Percentiles rank a stretch among this genome's conserved stretches.
phyloP scores from a whole-genome alignment of 225 moss, liverwort and hornwort genomes.

The Pleurozium schreberi region DNA sequence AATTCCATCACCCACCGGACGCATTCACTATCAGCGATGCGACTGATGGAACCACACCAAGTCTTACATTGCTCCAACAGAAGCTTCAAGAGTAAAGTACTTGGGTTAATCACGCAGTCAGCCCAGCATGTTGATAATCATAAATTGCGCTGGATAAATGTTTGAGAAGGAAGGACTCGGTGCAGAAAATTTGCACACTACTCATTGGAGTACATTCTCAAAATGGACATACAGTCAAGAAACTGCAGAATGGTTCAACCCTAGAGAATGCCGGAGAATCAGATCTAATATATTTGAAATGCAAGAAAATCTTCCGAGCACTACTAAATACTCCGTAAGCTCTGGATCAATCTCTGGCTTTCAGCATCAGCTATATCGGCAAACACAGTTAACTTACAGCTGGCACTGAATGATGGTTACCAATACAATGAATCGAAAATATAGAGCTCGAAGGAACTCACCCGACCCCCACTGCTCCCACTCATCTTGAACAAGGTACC shows the following conservation, averaged over 20 bases:
- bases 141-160: too few relatives aligned
- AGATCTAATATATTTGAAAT: too few relatives aligned
- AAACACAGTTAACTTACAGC: not conserved
- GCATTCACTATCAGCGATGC: too few relatives aligned
- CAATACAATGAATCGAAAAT: not conserved
- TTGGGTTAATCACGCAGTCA: not conserved
- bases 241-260: not conserved
- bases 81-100: not conserved
- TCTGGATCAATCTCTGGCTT: not conserved
- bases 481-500: conserved; percentile 51
- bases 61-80: too few relatives aligned
- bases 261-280: too few relatives aligned
- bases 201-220: too few relatives aligned
- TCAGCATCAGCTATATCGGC: not conserved
- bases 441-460: not conserved
- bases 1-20: not conserved
- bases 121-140: not conserved
- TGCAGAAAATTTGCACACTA: not conserved
- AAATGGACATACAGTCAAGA: not conserved
- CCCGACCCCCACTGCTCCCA: conserved; percentile 55
- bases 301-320: not conserved
- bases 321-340: too few relatives aligned
- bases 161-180: too few relatives aligned
- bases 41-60: not conserved
- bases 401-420: not conserved